Base-by-base conservation (phyloP, 345 rosid genomes). In the Raphanus raphanistrum region DNA sequence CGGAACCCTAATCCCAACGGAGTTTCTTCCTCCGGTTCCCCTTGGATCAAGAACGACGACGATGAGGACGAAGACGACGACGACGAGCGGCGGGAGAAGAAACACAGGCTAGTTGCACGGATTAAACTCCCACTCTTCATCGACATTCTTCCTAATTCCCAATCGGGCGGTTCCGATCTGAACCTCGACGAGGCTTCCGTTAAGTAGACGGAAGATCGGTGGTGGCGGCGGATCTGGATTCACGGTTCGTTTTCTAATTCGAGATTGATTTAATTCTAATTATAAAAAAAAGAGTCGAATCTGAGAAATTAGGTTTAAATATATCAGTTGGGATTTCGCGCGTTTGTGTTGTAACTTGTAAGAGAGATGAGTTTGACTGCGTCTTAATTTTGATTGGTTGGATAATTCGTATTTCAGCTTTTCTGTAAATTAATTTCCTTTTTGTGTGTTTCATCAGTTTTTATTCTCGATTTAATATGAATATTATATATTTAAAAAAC, bases 61-160 rank as follows among this genome's bases (percentile, higher is more conserved):
- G 66, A 79, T 38, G 93, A 89, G 16, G 92, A 94, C 15, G 97
- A 85, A 0, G 41, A 73, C 72, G 83, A 66, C 4, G 85, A 73
- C 9, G 98, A 92, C 16, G 96, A 92, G 79, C 86, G 97, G 3
- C 72, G 76, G 0, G 78, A 87, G 85, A 94, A 90, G 90, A 90
- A 92, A 83, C 98, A 81, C 70, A 83, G 79, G 80, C 88, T 84
- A 41, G n/a, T 82, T 92, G 63, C 91, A 77, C 59, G 95, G 97
- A 35, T 77, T 93, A 75, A 86, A 90, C 82, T 82, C 83, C 35
- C 79, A 84, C 36, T 73, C 78, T 9, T 9, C 78, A 43, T 64
- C 84, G 71, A 58, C 83, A 77, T 73, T 80, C 74, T 70, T 70
- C 83, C 70, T 29, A 80, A 83, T 82, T 80, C 85, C 29, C 80